These are phyloP conservation scores for Scolecobasidium constrictum DNA, from an alignment of 2,329 filamentous ascomycete species.

Conservation along the genomic window DNA sequence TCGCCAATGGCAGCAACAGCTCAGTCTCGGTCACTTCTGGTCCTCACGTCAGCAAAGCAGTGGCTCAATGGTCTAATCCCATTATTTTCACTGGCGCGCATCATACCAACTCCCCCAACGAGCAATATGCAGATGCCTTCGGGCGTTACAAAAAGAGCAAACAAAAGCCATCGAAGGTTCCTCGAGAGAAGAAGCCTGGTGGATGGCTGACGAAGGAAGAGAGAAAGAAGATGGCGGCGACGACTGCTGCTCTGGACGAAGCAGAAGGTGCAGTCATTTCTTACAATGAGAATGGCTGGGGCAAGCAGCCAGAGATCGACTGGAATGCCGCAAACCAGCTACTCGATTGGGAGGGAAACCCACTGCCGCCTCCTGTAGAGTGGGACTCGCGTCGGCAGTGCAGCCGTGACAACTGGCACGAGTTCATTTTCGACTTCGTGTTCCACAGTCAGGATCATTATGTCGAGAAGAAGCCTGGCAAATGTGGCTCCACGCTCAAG, in stretches of 20 bases:
- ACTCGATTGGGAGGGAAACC: slow-evolving; percentile 34
- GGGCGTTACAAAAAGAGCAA: too few species aligned
- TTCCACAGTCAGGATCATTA: neutral
- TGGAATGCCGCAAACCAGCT: slow-evolving; percentile 25
- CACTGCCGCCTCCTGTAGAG: slow-evolving; percentile 34
- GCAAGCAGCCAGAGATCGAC: slow-evolving; percentile 16
- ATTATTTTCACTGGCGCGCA: too few species aligned
- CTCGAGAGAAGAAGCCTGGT: neutral
- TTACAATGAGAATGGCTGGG: slow-evolving; percentile 17
- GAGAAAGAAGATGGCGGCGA: slow-evolving; percentile 1
- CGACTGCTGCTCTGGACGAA: neutral
- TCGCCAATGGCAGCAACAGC: too few species aligned
- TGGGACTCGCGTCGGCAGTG: slow-evolving; percentile 31
- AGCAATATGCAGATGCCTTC: too few species aligned
- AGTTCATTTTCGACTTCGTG: slow-evolving; percentile 14
- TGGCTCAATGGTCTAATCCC: too few species aligned
- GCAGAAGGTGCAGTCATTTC: slow-evolving; percentile 2
- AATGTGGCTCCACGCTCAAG: neutral
- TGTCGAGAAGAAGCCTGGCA: too few species aligned
- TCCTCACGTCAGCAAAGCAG: too few species aligned
- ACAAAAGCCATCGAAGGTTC: too few species aligned
- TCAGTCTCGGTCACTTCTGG: too few species aligned
- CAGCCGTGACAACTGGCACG: slow-evolving; percentile 20
- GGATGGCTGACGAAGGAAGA: slow-evolving; percentile 7
- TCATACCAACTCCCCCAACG: too few species aligned